These are phyloP conservation scores for Cephaloascus albidus DNA, from an alignment of 805 yeast species.

Conservation along the genomic window DNA sequence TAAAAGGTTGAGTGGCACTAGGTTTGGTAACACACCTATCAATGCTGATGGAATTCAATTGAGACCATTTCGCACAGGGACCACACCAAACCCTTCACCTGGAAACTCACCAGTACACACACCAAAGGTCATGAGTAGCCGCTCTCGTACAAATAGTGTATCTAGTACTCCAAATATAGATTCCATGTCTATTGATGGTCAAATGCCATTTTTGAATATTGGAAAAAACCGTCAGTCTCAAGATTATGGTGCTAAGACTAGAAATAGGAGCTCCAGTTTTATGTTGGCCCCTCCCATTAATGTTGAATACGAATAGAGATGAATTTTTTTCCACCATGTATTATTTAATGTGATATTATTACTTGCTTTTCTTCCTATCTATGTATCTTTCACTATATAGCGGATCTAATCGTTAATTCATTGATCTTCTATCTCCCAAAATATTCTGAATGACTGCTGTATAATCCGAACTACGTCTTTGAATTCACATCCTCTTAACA, in stretches of 20 bases:
- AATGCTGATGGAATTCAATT: constrained; percentile 22
- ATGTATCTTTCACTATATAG: too few species aligned
- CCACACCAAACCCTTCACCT: constrained; percentile 31
- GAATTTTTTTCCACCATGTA: background rate
- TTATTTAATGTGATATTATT: background rate
- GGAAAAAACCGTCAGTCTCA: constrained; percentile 14
- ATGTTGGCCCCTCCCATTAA: background rate
- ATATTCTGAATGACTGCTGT: background rate
- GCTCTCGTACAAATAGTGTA: background rate
- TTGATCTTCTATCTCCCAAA: background rate
- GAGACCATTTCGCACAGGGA: constrained; percentile 30
- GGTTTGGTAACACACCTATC: constrained; percentile 7
- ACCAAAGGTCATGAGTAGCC: constrained; percentile 3
- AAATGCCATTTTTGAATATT: background rate
- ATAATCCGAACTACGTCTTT: too few species aligned
- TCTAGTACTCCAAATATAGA: background rate
- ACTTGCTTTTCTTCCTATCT: background rate
- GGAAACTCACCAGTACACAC: constrained; percentile 23
- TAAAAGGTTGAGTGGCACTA: constrained; percentile 1
- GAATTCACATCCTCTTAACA: background rate
- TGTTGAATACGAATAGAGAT: background rate
- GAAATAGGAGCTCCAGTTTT: background rate
- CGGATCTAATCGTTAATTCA: too few species aligned
- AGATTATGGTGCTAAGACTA: background rate
- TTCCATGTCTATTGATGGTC: background rate